phyloP scores from a whole-genome alignment of 2,329 filamentous ascomycete genomes.

The Zasmidium citrigriseum region DNA sequence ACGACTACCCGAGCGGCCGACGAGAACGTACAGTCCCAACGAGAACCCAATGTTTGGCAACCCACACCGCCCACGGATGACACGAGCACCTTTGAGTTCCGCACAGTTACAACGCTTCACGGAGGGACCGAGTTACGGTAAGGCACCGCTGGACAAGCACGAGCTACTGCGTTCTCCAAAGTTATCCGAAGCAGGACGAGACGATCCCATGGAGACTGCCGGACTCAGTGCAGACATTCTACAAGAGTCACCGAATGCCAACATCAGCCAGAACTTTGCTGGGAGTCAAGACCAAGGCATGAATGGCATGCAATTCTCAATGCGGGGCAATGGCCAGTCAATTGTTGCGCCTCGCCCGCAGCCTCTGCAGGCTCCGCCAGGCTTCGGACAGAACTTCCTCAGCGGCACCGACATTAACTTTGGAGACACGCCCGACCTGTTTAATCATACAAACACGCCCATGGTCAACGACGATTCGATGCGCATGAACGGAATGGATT shows the following conservation, averaged over 20 bases:
- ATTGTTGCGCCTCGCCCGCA: slow-evolving; percentile 13
- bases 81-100: slow-evolving; percentile 34
- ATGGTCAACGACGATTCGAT: slow-evolving; percentile 6
- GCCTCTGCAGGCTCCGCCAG: slow-evolving; percentile 1
- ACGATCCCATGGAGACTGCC: slow-evolving; percentile 20
- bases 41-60: slow-evolving; percentile 37
- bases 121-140: slow-evolving; percentile 33
- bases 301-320: slow-evolving; percentile 2
- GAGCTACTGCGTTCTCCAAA: slow-evolving; percentile 34
- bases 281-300: neutral
- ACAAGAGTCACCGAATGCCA: slow-evolving; percentile 5
- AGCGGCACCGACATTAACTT: slow-evolving; percentile 17
- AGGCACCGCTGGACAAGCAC: slow-evolving; percentile 35
- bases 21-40: slow-evolving; percentile 35
- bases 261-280: slow-evolving; percentile 8
- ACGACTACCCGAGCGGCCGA: slow-evolving; percentile 14
- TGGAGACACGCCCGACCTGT: slow-evolving; percentile 11
- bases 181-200: slow-evolving; percentile 16
- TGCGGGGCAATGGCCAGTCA: neutral
- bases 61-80: slow-evolving; percentile 29
- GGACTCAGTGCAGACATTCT: slow-evolving; percentile 11
- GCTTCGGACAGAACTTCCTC: slow-evolving; percentile 18
- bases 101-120: slow-evolving; percentile 37
- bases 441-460: neutral
- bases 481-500: slow-evolving; percentile 30